Evolutionary conservation across 208 protist species (phyloP), one percentile per base, ranked within the genome.

Genomic region (Wallacemonas sp.): DNA sequence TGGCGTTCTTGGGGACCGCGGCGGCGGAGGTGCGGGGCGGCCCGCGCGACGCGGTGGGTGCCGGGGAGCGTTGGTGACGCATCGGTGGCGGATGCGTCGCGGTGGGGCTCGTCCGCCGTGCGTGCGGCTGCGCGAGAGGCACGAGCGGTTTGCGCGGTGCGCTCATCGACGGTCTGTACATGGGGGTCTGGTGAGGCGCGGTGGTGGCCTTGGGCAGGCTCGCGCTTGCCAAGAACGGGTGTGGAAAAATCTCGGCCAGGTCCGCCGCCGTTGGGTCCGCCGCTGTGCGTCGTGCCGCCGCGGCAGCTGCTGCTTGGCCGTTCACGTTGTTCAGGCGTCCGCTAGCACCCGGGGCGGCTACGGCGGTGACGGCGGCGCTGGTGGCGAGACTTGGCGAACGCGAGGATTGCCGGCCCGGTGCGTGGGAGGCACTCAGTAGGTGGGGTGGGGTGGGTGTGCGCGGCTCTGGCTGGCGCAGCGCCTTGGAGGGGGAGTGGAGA

Each of bases 201-300:
- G 13, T 2, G 33, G 36, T 36, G 62, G 44, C 27, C 45, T 46
- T 17, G 54, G 60, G 42, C 54, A 17, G 39, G 37, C 34, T 59
- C 32, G 45, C 41, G 36, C 72, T 83, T 48, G 48, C 37, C 33
- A 85, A 55, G 52, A 89, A 93, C 15, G 87, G 87, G 54, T 93
- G 87, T 1, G 87, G 87, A 63, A 93, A 93, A 27, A 93, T 79
- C 58, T 90, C 80, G 2, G 59, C 41, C 21, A 66, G 46, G 26
- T 89, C 74, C 9, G 48, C 50, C 1, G 17, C 19, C 2, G 42
- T 42, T 10, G 33, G 2, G 27, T 42, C 37, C 9, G 63, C 34
- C 55, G 44, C 55, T 2, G 46, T 1, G 19, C 53, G 36, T 29
- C 19, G 33, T 36, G 55, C 41, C 15, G 68, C 21, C 0, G 33